Percentiles rank a stretch among this genome's conserved stretches.
Evolutionary conservation across 78 protist genomes (phyloP).

Genomic region (Guillardia theta): DNA sequence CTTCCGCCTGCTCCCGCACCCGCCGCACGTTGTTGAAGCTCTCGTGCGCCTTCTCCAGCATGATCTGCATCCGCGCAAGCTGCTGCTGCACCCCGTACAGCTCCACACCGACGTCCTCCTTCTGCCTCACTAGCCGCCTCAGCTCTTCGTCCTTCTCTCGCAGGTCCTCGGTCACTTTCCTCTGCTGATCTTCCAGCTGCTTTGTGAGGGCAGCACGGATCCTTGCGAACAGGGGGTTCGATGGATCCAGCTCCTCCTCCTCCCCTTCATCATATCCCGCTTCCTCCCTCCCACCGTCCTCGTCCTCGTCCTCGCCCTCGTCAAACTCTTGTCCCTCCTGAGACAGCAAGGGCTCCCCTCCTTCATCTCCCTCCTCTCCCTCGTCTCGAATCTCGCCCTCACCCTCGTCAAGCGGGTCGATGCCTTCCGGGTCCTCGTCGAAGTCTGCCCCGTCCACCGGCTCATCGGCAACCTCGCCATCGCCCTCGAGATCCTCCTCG

Average conservation of each 20-base stretch:
- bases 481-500: too few species aligned
- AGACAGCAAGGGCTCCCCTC: not conserved
- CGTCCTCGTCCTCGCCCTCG: not conserved
- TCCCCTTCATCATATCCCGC: not conserved
- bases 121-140: not conserved
- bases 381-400: too few species aligned
- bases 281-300: not conserved
- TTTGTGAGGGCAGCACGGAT: not conserved
- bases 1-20: constrained; percentile 20
- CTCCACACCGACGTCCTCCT: constrained; percentile 36
- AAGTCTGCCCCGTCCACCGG: too few species aligned
- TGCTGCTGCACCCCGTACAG: constrained; percentile 47
- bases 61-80: not conserved
- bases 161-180: not conserved
- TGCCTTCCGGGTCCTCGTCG: too few species aligned
- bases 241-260: not conserved
- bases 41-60: constrained; percentile 29
- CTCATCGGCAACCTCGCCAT: too few species aligned
- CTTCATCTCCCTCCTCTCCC: not conserved
- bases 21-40: not conserved
- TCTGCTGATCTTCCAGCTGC: constrained; percentile 34
- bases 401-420: too few species aligned
- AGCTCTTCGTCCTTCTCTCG: not conserved
- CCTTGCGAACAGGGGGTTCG: not conserved
- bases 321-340: not conserved